Evolutionary conservation across 2,329 filamentous ascomycete genomes (phyloP).

Genomic region (Scytalidium lignicola): DNA sequence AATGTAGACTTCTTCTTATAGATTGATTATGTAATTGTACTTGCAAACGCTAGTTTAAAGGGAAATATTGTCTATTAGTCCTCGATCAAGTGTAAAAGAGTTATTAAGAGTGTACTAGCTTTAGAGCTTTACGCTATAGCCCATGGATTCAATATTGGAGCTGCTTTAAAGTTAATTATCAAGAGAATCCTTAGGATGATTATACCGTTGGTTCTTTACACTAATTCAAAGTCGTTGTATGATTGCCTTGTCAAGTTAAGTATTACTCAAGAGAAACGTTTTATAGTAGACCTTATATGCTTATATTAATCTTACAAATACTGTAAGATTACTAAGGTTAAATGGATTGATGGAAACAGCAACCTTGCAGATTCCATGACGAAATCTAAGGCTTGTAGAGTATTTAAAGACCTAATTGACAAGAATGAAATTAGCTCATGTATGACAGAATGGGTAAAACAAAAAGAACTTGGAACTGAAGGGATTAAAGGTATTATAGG

Average conservation of each 20-base stretch:
- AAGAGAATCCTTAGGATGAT: background rate
- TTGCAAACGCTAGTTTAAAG: background rate
- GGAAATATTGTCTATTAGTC: constrained; percentile 1
- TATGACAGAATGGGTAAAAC: constrained; percentile 1
- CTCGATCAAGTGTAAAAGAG: constrained; percentile 1
- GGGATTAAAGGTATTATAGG: background rate
- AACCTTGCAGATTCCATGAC: constrained; percentile 7
- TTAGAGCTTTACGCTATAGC: background rate
- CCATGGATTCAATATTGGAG: background rate
- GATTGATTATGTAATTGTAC: constrained; percentile 3
- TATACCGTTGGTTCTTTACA: constrained; percentile 5
- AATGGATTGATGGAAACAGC: constrained; percentile 4
- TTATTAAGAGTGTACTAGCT: constrained; percentile 2
- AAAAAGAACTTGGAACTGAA: background rate
- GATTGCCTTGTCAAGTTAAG: constrained; percentile 8
- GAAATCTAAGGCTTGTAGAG: constrained; percentile 1
- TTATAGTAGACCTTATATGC: constrained; percentile 4
- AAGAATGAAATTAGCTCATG: constrained; percentile 2
- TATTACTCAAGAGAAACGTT: constrained; percentile 5
- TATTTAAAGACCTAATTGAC: constrained; percentile 5
- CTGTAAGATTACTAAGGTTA: constrained; percentile 4
- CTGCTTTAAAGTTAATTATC: background rate
- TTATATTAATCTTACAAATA: constrained; percentile 2
- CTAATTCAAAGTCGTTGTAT: constrained; percentile 2
- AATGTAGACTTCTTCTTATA: constrained; percentile 5